These are phyloP conservation scores for Bjerkandera adusta DNA, from an alignment of 1,284 basidiomycete species.

Conservation along the genomic window DNA sequence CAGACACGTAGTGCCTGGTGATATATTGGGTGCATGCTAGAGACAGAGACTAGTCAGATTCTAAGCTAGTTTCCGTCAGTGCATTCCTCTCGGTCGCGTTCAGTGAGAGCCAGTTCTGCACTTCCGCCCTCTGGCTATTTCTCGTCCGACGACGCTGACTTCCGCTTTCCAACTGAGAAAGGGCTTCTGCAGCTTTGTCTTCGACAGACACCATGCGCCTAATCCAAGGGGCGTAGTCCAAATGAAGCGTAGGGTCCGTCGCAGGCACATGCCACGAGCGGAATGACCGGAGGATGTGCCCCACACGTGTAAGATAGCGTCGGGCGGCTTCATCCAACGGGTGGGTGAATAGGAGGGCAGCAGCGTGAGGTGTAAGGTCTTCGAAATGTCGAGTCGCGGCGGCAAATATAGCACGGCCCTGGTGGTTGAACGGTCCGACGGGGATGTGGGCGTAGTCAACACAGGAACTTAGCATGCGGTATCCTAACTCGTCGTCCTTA, in stretches of 20 bases:
- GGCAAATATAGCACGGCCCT: slow-evolving; percentile 44
- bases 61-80: slow-evolving; percentile 29
- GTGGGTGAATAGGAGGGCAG: too few species aligned
- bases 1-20: neutral
- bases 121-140: slow-evolving; percentile 47
- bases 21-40: neutral
- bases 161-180: slow-evolving; percentile 21
- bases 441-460: slow-evolving; percentile 17
- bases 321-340: too few species aligned
- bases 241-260: slow-evolving; percentile 39
- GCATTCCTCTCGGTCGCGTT: slow-evolving; percentile 34
- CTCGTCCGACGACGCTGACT: slow-evolving; percentile 46
- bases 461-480: slow-evolving; percentile 41
- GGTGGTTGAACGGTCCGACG: slow-evolving; percentile 33
- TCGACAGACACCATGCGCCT: slow-evolving; percentile 69
- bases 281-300: neutral
- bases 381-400: too few species aligned
- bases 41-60: slow-evolving; percentile 7
- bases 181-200: slow-evolving; percentile 44
- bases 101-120: slow-evolving; percentile 42
- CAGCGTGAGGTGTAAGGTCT: too few species aligned
- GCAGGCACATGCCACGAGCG: slow-evolving; percentile 28
- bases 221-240: slow-evolving; percentile 75
- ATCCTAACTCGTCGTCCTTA: slow-evolving; percentile 60
- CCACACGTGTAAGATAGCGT: slow-evolving; percentile 1